Evolutionary conservation across 306 rosid genomes (phyloP).

Genomic region (Citrullus amarus): DNA sequence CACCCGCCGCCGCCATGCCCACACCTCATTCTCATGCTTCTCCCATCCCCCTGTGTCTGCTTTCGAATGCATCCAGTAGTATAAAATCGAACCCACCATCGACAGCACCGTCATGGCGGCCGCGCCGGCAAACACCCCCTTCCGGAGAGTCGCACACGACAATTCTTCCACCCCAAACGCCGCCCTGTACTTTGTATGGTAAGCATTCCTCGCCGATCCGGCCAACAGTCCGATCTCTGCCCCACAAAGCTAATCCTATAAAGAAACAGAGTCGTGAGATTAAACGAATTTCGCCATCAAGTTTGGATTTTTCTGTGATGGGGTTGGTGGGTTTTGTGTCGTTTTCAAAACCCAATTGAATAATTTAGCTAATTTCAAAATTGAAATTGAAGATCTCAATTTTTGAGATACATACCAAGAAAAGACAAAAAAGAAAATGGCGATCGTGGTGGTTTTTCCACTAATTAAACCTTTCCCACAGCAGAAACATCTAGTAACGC

Average conservation of each 20-base stretch:
- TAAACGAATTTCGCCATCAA: background rate
- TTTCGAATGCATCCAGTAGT: conserved; percentile 75
- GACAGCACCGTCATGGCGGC: conserved; percentile 81
- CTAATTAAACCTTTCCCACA: conserved; percentile 76
- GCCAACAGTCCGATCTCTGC: conserved; percentile 91
- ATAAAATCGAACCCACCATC: conserved; percentile 44
- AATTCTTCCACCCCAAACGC: conserved; percentile 15
- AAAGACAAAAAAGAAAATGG: conserved; percentile 59
- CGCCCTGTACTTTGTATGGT: conserved; percentile 74
- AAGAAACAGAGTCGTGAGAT: background rate
- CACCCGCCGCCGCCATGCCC: conserved; percentile 35
- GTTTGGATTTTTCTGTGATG: background rate
- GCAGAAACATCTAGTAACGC: conserved; percentile 79
- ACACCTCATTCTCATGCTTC: conserved; percentile 74
- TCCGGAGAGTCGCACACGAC: conserved; percentile 81
- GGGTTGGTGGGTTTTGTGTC: background rate
- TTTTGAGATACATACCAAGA: conserved; percentile 36
- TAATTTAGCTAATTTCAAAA: background rate
- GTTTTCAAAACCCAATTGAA: background rate
- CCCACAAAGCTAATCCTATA: conserved; percentile 64
- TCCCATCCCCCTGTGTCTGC: conserved; percentile 95
- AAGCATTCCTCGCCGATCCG: conserved; percentile 91
- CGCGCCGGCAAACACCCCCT: conserved; percentile 93
- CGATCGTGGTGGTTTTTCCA: conserved; percentile 46
- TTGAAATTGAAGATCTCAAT: background rate